Percentiles rank a stretch among this genome's conserved stretches.
Conservation (phyloP, 441 rosid genomes). For the Monsonia emarginata region DNA sequence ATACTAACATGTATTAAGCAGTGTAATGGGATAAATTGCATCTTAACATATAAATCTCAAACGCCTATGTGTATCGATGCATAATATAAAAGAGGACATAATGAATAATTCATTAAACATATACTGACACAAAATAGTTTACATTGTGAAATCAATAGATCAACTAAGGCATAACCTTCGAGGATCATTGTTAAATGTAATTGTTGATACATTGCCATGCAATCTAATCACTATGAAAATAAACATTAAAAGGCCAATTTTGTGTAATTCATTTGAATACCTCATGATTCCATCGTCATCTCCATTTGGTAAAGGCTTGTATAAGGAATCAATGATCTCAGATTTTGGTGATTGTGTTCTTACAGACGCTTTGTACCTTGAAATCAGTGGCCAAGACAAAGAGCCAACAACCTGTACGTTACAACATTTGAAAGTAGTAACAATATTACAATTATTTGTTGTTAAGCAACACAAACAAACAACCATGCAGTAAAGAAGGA, state of each 20-base stretch:
- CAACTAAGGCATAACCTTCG: neutral
- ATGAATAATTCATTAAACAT: neutral
- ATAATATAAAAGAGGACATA: neutral
- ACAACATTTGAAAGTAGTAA: slow-evolving; percentile 9
- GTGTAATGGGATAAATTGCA: neutral
- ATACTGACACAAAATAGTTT: neutral
- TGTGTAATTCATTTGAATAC: slow-evolving; percentile 25
- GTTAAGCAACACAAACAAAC: neutral
- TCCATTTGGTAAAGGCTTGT: slow-evolving; percentile 48
- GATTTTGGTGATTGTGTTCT: slow-evolving; percentile 72
- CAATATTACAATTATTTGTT: neutral
- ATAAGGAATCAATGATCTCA: slow-evolving; percentile 84
- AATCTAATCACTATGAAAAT: neutral
- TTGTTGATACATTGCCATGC: neutral
- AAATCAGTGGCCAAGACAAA: slow-evolving; percentile 65
- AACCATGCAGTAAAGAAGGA: neutral
- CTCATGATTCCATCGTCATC: slow-evolving; percentile 74
- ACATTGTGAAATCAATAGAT: neutral
- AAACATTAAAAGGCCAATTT: neutral
- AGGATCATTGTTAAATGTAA: neutral
- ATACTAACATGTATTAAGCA: slow-evolving; percentile 5
- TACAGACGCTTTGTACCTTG: slow-evolving; percentile 86
- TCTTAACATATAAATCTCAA: slow-evolving; percentile 3
- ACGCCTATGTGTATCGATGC: neutral
- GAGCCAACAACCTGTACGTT: slow-evolving; percentile 84